These are phyloP conservation scores for Trifolium repens DNA, from an alignment of 306 rosid genomes.

Conservation along the genomic window DNA sequence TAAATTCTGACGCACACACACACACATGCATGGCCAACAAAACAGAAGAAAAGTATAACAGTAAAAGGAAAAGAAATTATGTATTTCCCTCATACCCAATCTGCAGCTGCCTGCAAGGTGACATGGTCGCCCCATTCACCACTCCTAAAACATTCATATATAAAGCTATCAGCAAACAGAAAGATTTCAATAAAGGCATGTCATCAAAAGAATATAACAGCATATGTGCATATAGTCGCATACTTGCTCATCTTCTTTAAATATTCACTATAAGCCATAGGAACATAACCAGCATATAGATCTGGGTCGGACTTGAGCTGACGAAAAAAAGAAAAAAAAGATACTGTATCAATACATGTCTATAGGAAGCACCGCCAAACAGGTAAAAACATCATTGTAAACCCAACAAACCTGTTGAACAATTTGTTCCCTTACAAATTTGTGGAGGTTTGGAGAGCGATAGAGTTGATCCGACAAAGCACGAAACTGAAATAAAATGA, in stretches of 20 bases:
- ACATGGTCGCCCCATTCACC: slow-evolving; percentile 99
- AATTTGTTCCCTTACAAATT: slow-evolving; percentile 82
- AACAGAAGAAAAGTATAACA: slow-evolving; percentile 20
- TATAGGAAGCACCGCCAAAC: slow-evolving; percentile 11
- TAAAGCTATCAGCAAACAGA: slow-evolving; percentile 37
- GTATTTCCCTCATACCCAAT: slow-evolving; percentile 66
- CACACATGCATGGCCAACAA: neutral
- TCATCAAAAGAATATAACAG: slow-evolving; percentile 12
- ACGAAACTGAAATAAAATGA: slow-evolving; percentile 73
- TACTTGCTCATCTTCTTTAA: slow-evolving; percentile 89
- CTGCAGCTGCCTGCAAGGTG: slow-evolving; percentile 98
- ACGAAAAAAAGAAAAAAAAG: slow-evolving; percentile 35
- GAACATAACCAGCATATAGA: slow-evolving; percentile 78
- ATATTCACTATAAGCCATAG: slow-evolving; percentile 80
- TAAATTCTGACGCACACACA: too few relatives aligned
- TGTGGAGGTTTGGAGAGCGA: slow-evolving; percentile 83
- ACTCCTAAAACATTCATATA: slow-evolving; percentile 65
- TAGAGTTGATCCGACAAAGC: slow-evolving; percentile 94
- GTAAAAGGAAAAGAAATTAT: slow-evolving; percentile 28
- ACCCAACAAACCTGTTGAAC: slow-evolving; percentile 68
- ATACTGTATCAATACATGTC: slow-evolving; percentile 20
- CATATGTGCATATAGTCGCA: slow-evolving; percentile 49
- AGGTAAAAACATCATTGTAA: slow-evolving; percentile 17
- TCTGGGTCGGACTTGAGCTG: slow-evolving; percentile 71
- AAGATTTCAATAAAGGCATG: slow-evolving; percentile 23